Base-by-base conservation (phyloP, 2,329 filamentous ascomycete species). In the Aspergillus sp. region DNA sequence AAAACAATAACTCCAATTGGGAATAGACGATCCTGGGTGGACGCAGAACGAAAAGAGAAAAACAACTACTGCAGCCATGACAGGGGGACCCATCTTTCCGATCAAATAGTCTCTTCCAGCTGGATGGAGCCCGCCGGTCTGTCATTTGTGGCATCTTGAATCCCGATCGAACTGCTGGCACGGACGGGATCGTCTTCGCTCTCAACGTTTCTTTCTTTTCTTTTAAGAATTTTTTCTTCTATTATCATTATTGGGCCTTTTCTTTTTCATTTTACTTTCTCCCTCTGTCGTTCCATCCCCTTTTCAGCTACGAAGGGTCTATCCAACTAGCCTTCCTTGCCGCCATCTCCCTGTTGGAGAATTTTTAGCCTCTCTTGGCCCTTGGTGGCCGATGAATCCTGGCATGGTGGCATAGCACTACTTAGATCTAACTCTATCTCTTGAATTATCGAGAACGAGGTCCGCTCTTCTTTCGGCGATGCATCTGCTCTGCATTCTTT, bases 351-450 rank as follows among this genome's bases (percentile, higher is more conserved):
- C 55, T 58, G 36, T 42, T 42, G 49, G 55, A 56, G 54, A 22
- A 24, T 59, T 58, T 39, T 36, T 42, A 51, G 49, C 51, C 57
- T 56, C 49, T 52, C 55, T 55, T 57, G 45, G 54, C 46, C 55
- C 53, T 50, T 58, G 52, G 56, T 42, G 55, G 53, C 32, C 58
- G 49, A 59, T 36, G 54, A 58, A 61, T 61, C 64, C 61, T 60
- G 49, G 60, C 49, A 56, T 63, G 46, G 54, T 54, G 60, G 52
- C 60, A 61, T 62, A 52, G 54, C 57, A 57, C 56, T 63, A 53
- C 57, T 60, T 67, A 64, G 60, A 63, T 58, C 56, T 63, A 66
- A 65, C 62, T 64, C 57, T 66, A 66, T 67, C 61, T 54, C 47
- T 54, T 60, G 61, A 65, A 63, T 62, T 65, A 67, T 65, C 63